These are phyloP conservation scores for Lepiota brunneoincarnata DNA, from an alignment of 768 basidiomycete species.

Conservation along the genomic window DNA sequence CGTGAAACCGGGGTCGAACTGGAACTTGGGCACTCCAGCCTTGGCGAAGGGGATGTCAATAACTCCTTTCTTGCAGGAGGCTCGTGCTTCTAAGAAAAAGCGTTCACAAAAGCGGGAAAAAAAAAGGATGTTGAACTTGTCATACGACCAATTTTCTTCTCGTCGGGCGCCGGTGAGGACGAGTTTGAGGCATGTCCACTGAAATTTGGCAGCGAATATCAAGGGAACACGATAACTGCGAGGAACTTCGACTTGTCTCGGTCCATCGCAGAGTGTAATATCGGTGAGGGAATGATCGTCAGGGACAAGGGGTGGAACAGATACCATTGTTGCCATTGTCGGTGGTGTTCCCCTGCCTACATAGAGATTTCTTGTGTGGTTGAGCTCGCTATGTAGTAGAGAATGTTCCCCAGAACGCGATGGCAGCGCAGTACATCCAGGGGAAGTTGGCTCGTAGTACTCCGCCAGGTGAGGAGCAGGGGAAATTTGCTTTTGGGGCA, in stretches of 20 bases:
- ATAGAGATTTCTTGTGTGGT: too few species aligned
- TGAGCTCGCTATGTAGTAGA: too few species aligned
- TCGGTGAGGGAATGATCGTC: conserved; percentile 11
- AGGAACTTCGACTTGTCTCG: conserved; percentile 17
- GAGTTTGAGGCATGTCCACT: conserved; percentile 39
- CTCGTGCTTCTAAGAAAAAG: conserved; percentile 31
- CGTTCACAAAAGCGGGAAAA: conserved; percentile 33
- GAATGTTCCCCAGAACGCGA: too few species aligned
- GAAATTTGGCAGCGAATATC: conserved; percentile 43
- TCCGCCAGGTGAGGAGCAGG: too few species aligned
- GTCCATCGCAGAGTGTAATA: conserved; percentile 12
- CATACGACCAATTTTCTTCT: conserved; percentile 37
- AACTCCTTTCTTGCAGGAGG: conserved; percentile 15
- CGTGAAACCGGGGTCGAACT: conserved; percentile 3
- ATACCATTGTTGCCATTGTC: too few species aligned
- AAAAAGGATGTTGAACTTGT: conserved; percentile 41
- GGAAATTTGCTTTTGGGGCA: too few species aligned
- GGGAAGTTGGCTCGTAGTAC: too few species aligned
- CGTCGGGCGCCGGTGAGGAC: conserved; percentile 32
- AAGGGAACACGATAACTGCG: conserved; percentile 43
- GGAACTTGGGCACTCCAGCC: neutral
- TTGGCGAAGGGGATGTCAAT: conserved; percentile 3
- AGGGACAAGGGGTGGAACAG: conserved; percentile 28
- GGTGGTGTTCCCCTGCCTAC: too few species aligned
- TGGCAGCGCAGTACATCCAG: too few species aligned